Evolutionary conservation across 768 basidiomycete species (phyloP).

Genomic region (Suillus ampliporus): DNA sequence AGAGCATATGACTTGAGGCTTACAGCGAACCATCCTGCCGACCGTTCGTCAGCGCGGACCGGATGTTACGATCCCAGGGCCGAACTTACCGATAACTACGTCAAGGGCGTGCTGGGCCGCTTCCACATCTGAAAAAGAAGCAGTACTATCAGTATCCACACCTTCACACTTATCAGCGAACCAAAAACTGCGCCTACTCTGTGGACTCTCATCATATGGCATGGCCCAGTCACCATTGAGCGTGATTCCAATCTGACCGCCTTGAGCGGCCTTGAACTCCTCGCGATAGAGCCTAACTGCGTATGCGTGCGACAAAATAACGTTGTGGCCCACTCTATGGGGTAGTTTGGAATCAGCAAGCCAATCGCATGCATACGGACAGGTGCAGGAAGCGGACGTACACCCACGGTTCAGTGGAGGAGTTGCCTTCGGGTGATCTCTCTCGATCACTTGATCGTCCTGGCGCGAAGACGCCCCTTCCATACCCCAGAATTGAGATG

Average conservation of each 20-base stretch:
- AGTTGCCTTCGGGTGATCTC: conserved; percentile 65
- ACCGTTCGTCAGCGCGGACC: conserved; percentile 23
- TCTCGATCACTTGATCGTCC: conserved; percentile 69
- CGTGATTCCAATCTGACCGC: conserved; percentile 79
- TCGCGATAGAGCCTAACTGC: conserved; percentile 71
- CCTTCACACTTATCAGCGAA: not conserved
- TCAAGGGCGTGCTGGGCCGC: conserved; percentile 77
- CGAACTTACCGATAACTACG: conserved; percentile 65
- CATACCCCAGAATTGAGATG: conserved; percentile 72
- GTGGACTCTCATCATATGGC: conserved; percentile 70
- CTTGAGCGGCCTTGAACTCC: conserved; percentile 64
- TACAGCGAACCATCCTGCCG: conserved; percentile 63
- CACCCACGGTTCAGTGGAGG: conserved; percentile 74
- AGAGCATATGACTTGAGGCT: conserved; percentile 21
- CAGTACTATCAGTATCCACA: conserved; percentile 4
- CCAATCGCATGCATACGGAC: not conserved
- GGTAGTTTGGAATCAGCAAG: conserved; percentile 11
- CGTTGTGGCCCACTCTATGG: conserved; percentile 66
- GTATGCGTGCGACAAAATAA: conserved; percentile 73
- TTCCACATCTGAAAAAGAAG: conserved; percentile 53
- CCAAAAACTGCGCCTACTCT: conserved; percentile 52
- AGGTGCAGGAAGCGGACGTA: conserved; percentile 38
- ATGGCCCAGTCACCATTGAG: conserved; percentile 79
- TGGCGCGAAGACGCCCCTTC: conserved; percentile 72
- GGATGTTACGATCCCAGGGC: conserved; percentile 33